phyloP scores from a whole-genome alignment of 164 flowering plant species.

The Piper longum region DNA sequence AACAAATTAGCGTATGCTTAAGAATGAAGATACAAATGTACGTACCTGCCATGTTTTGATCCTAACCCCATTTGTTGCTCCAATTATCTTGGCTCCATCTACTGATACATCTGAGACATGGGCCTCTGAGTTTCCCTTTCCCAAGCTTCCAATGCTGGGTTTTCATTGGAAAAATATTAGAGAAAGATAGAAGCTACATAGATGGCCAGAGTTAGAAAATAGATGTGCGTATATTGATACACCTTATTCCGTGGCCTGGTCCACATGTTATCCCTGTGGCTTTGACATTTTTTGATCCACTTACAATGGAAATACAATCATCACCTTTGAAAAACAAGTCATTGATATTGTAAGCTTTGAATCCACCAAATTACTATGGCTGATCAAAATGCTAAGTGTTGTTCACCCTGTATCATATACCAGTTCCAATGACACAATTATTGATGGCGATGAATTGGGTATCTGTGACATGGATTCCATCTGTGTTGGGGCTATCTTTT shows the following conservation, averaged over 20 bases:
- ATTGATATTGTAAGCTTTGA: not conserved
- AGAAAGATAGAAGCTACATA: no score
- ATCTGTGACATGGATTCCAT: conserved; percentile 3
- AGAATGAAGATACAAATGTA: not conserved
- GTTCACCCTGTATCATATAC: not conserved
- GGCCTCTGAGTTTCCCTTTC: not conserved
- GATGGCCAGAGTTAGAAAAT: not conserved
- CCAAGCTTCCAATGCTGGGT: conserved; percentile 4
- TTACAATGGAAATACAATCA: conserved; percentile 3
- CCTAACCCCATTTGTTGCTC: conserved; percentile 3
- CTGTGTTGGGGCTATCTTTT: not conserved
- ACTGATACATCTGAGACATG: not conserved
- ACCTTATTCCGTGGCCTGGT: conserved; percentile 8
- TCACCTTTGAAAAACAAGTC: conserved; percentile 1
- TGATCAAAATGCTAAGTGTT: not conserved
- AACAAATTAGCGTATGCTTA: no score
- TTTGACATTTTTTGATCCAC: conserved; percentile 3
- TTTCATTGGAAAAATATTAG: not conserved
- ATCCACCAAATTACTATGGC: not conserved
- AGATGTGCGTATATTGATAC: not conserved
- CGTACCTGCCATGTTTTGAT: conserved; percentile 7
- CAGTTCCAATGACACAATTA: not conserved
- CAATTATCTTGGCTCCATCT: conserved; percentile 3
- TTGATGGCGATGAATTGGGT: not conserved
- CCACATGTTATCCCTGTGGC: conserved; percentile 1